Base-by-base conservation (phyloP, 129 eudicot species). In the Flaveria linearis region DNA sequence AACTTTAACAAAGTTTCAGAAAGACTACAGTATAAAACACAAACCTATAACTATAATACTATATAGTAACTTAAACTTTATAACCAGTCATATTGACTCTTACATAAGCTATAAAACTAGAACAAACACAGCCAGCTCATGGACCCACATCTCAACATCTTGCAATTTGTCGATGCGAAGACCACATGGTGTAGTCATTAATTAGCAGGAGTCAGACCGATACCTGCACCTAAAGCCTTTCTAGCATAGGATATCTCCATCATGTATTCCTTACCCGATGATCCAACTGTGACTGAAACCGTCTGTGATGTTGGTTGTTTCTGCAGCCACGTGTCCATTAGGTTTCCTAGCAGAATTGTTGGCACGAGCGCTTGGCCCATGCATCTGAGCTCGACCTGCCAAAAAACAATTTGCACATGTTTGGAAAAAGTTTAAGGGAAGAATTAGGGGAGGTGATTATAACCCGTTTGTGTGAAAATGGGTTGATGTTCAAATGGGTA, bases 251-350 rank as follows among this genome's bases (percentile, higher is more conserved):
- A 85, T 78, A 92, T 74, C 55, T 84, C 87, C 98, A 89, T 90
- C 80, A 90, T 92, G 76, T 89, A 90, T 51, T 92, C 98, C 89
- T 90, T 89, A 3, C 90, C 98, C 1, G 98, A 92, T 28, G 96
- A 84, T 47, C 96, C 98, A 23, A 86, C 78, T 58, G 75, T 65
- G 51, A 85, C 88, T 1, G 89, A 79, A 57, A 88, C 84, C 42
- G 79, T 83, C 55, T 88, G 85, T 7, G 90, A 79, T 2, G 86
- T 52, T 20, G 96, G 75, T 8, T 72, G 85, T 10, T 81, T 89
- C 74, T 86, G 88, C 56, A 92, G 91, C 98, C 96, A 92, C n/a
- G 79, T 56, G 45, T 92, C 96, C 57, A 90, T 86, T 41, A 88
- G 81, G 64, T 84, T 85, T 46, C 80, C 81, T 65, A 92, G 78